Evolutionary conservation across 805 yeast genomes (phyloP).

Genomic region (Ascoidea rubescens): DNA sequence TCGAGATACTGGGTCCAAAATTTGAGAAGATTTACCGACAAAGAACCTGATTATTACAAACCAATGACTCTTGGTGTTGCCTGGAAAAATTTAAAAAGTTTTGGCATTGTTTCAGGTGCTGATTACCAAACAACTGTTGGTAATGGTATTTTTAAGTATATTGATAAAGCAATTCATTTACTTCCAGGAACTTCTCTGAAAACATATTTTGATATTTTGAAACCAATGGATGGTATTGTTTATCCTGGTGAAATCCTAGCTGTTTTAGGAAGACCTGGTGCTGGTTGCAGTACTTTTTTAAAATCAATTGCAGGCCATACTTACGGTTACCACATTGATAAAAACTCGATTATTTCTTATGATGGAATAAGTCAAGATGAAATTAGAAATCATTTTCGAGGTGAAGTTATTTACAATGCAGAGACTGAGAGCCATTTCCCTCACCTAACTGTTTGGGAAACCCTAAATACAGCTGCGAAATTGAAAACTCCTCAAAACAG

Average conservation of each 20-base stretch:
- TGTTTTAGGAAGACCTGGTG: constrained; percentile 71
- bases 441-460: constrained; percentile 46
- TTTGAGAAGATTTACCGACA: constrained; percentile 32
- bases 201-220: constrained; percentile 28
- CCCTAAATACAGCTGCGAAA: constrained; percentile 38
- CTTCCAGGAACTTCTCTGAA: constrained; percentile 15
- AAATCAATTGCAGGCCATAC: constrained; percentile 43
- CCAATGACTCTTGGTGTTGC: constrained; percentile 43
- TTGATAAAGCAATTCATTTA: not conserved
- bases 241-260: constrained; percentile 58
- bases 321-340: constrained; percentile 36
- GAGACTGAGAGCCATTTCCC: constrained; percentile 53
- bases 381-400: constrained; percentile 33
- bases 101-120: constrained; percentile 43
- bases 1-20: constrained; percentile 53
- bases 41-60: constrained; percentile 48
- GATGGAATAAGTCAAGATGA: constrained; percentile 33
- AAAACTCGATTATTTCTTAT: constrained; percentile 30
- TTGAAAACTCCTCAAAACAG: constrained; percentile 45
- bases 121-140: constrained; percentile 46
- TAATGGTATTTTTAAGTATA: constrained; percentile 5
- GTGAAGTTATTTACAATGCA: constrained; percentile 52
- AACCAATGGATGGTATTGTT: constrained; percentile 40
- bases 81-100: constrained; percentile 45
- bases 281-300: constrained; percentile 52